Evolutionary conservation across 2,329 filamentous ascomycete genomes (phyloP).

Genomic region (Neocatenulostroma microsporum): DNA sequence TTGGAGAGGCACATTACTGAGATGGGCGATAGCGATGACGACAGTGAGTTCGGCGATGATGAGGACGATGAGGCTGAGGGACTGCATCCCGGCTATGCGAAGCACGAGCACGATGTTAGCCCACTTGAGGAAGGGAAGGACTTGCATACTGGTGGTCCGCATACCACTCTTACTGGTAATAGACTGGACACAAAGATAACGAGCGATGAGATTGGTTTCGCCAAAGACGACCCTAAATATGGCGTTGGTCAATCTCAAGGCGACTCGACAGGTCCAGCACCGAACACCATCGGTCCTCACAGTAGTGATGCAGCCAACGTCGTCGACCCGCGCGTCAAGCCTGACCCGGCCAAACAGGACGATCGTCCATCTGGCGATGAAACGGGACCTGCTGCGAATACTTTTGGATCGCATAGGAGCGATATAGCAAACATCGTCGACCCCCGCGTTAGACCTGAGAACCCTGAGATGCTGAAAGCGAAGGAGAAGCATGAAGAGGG

Average conservation of each 20-base stretch:
- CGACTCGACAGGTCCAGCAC: conserved; percentile 14
- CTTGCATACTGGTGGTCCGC: too few relatives aligned
- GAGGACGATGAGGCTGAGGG: conserved; percentile 9
- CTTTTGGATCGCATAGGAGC: conserved; percentile 17
- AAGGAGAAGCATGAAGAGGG: conserved; percentile 10
- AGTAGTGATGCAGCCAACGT: conserved; percentile 16
- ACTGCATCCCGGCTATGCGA: too few relatives aligned
- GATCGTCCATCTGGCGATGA: conserved; percentile 6
- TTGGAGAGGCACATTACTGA: conserved; percentile 7
- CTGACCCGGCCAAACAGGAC: conserved; percentile 10
- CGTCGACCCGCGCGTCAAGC: conserved; percentile 18
- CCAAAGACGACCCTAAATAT: too few relatives aligned
- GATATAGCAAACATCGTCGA: conserved; percentile 18
- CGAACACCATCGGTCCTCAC: conserved; percentile 19
- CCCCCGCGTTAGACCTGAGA: conserved; percentile 18
- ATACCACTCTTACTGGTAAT: background rate
- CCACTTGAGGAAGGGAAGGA: too few relatives aligned
- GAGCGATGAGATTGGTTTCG: too few relatives aligned
- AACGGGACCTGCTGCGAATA: conserved; percentile 16
- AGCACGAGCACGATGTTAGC: background rate
- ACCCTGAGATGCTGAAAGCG: conserved; percentile 21
- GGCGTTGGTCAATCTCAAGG: background rate
- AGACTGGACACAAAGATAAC: background rate
- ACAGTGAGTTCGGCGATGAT: conserved; percentile 4
- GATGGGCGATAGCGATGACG: conserved; percentile 4